Evolutionary conservation across 371 early-diverging fungal genomes (phyloP), one percentile per base, ranked within the genome.

Genomic region (Apophysomyces variabilis): DNA sequence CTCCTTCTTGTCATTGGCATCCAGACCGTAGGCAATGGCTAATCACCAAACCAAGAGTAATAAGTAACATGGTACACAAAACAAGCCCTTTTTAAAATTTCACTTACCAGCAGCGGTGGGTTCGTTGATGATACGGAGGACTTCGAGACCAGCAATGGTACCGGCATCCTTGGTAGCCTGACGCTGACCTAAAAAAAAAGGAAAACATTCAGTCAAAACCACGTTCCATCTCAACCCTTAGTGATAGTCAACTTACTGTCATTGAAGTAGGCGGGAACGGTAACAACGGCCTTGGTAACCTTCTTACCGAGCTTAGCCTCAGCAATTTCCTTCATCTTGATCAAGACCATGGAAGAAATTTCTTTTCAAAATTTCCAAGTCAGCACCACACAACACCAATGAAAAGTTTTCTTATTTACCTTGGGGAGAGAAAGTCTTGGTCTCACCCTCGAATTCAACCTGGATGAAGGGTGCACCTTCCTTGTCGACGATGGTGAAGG

Each of bases 401-500:
- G 94, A 88, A 43, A 99, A 39, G 97, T 94, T 88, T 95, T 96
- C 77, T 86, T 90, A 82, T 9, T 94, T 96, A 58, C 92, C 93
- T 47, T 84, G 77, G 58, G 96, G 95, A 67, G 94, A 87, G 87
- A 90, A 94, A 60, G 83, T 77, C 86, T 92, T 88, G 81, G 80
- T 92, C 77, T 97, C 93, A 54, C 95, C 89, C 94, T 96, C 95
- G 43, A 95, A 95, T 75, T 96, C 96, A 38, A 95, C 97, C 79
- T 98, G 97, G 69, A 69, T 80, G 86, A 95, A 93, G 57, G 86
- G 82, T 16, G 90, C 88, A 68, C 82, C 77, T 64, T 86, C 89
- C 70, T 85, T 75, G 70, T 92, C 89, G 66, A 93, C 82, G 61
- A 96, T 93, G 80, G 94, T 92, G 91, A 90, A 99, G 4, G 97